phyloP scores from a whole-genome alignment of 2,329 filamentous ascomycete species.

The Exutisphaerella laricina region DNA sequence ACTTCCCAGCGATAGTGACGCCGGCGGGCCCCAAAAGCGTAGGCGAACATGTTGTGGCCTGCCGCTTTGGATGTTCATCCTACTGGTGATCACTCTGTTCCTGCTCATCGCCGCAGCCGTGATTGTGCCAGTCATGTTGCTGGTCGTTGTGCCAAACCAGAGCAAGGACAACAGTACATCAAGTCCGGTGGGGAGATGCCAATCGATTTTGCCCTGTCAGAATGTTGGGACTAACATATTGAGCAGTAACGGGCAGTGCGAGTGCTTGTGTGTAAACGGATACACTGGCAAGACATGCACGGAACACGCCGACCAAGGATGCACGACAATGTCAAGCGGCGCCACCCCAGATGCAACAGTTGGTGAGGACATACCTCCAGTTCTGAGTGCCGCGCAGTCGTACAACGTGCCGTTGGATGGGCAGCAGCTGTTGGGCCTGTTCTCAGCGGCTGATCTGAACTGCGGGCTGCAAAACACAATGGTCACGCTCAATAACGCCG shows the following conservation, averaged over 20 bases:
- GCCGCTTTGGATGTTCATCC: slow-evolving; percentile 69
- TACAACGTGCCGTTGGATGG: slow-evolving; percentile 72
- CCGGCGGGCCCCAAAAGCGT: slow-evolving; percentile 15
- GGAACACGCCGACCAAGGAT: slow-evolving; percentile 47
- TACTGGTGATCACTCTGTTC: slow-evolving; percentile 60
- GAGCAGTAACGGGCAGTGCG: slow-evolving; percentile 56
- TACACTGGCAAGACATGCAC: slow-evolving; percentile 65
- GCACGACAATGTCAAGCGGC: slow-evolving; percentile 48
- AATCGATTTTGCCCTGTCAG: slow-evolving; percentile 57
- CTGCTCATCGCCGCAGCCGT: slow-evolving; percentile 74
- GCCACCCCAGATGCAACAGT: slow-evolving; percentile 65
- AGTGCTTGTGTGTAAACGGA: slow-evolving; percentile 83
- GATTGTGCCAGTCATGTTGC: slow-evolving; percentile 62
- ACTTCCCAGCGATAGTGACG: slow-evolving; percentile 29
- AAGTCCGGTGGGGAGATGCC: slow-evolving; percentile 49
- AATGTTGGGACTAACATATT: slow-evolving; percentile 78
- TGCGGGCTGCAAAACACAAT: slow-evolving; percentile 83
- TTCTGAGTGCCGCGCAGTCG: slow-evolving; percentile 58
- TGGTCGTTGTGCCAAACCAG: slow-evolving; percentile 55
- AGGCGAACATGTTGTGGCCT: slow-evolving; percentile 74
- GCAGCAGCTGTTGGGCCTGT: slow-evolving; percentile 64
- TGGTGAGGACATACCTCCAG: slow-evolving; percentile 68
- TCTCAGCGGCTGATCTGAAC: slow-evolving; percentile 69
- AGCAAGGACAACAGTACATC: slow-evolving; percentile 31
- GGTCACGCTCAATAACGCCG: slow-evolving; percentile 67